Base-by-base conservation (phyloP, 2,329 filamentous ascomycete species). In the Phyllosticta capitalensis region DNA sequence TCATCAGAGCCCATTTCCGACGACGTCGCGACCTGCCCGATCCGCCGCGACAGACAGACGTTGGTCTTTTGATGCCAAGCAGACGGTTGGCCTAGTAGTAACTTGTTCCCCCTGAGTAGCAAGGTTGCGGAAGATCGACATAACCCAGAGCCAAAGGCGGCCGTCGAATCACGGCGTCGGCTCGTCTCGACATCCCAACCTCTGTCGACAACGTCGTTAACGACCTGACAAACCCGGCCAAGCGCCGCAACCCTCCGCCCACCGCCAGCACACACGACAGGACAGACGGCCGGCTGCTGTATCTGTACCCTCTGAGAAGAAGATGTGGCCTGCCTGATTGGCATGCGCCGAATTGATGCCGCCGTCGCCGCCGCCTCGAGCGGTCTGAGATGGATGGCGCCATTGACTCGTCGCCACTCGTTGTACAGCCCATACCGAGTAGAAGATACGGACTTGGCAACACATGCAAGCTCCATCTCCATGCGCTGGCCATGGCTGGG, bases 101-200 rank as follows among this genome's bases (percentile, higher is more conserved):
- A 45, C 52, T 54, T 51, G 19, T 30, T 30, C 30, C 22, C 30
- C 51, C 28, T 38, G 51, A 58, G 56, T 51, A 38, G 38, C 33
- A 58, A 58, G 56, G 56, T 49, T 58, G 56, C 56, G 51, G 56
- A 58, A 58, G 56, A 58, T 58, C 56, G 56, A 58, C 56, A 54
- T 52, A 53, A 54, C 50, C 56, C 56, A 53, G 53, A 58, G 56
- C 33, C 51, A 54, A 54, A 52, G 33, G 48, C 30, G 38, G 17
- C 38, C 33, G 33, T 38, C 24, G 33, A 17, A 38, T 45, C 14
- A 45, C 7, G 4, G 17, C 38, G 38, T 2, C 38, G 38, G 33
- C 28, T 58, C 50, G 56, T 52, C 38, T 58, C 50, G 48, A 53
- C 50, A 19, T 12, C 28, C 19, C 24, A 2, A 19, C 38, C 49